Conservation (phyloP, 306 rosid species). For the barrel medic (Medicago truncatula) region DNA sequence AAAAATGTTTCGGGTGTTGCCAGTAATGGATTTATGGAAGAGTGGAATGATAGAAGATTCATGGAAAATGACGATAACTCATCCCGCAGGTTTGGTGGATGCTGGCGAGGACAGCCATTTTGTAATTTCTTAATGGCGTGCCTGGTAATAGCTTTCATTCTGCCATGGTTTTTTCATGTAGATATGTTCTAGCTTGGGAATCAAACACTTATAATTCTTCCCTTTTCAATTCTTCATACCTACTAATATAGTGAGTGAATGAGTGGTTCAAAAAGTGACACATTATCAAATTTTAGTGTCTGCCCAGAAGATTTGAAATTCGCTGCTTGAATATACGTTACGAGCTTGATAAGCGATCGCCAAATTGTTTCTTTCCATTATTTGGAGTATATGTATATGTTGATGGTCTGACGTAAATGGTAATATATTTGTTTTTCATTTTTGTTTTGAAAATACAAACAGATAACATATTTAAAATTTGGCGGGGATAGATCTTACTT, state of each 20-base stretch:
- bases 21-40: conserved; percentile 69
- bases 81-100: conserved; percentile 53
- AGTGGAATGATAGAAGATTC: conserved; percentile 80
- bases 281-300: conserved; percentile 20
- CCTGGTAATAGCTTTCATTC: conserved; percentile 90
- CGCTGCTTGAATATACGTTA: conserved; percentile 18
- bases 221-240: conserved; percentile 42
- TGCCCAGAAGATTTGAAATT: conserved; percentile 48
- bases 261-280: conserved; percentile 36
- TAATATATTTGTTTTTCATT: not conserved
- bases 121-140: conserved; percentile 99
- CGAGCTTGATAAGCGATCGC: not conserved
- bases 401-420: conserved; percentile 34
- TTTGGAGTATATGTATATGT: conserved; percentile 18
- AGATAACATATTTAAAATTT: not conserved
- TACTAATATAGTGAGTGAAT: conserved; percentile 25
- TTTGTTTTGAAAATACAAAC: conserved; percentile 3
- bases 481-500: not conserved
- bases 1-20: conserved; percentile 61
- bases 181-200: conserved; percentile 70
- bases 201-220: conserved; percentile 30
- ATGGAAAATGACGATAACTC: conserved; percentile 41
- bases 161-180: conserved; percentile 95
- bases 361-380: conserved; percentile 22
- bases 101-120: conserved; percentile 93